Conservation (phyloP, 768 basidiomycete genomes). For the Suillus clintonianus region DNA sequence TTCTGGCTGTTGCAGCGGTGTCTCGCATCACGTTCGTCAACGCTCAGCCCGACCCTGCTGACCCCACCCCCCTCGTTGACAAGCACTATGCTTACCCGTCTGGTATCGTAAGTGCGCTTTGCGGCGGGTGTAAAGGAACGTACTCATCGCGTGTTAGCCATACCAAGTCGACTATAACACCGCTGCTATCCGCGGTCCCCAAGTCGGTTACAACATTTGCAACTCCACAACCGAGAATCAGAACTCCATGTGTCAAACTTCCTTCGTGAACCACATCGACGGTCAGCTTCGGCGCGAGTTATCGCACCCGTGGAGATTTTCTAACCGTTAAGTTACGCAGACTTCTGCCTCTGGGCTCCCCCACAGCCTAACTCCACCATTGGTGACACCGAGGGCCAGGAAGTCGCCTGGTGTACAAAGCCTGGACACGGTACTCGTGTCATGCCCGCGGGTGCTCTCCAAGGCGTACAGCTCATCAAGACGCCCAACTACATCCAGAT, state of each 20-base stretch:
- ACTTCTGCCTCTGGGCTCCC: slow-evolving; percentile 73
- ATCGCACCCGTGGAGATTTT: slow-evolving; percentile 19
- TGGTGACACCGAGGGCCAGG: slow-evolving; percentile 66
- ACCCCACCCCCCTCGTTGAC: slow-evolving; percentile 45
- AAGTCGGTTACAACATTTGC: slow-evolving; percentile 67
- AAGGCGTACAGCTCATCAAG: slow-evolving; percentile 63
- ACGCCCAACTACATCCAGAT: slow-evolving; percentile 63
- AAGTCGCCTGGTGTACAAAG: slow-evolving; percentile 80
- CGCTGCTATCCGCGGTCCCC: slow-evolving; percentile 50
- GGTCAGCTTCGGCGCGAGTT: slow-evolving; percentile 29
- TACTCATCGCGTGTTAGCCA: slow-evolving; percentile 36
- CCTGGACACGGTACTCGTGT: slow-evolving; percentile 69
- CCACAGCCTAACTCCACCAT: slow-evolving; percentile 52
- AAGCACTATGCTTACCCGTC: slow-evolving; percentile 48
- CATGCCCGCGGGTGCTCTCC: slow-evolving; percentile 66
- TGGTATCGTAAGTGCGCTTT: slow-evolving; percentile 38
- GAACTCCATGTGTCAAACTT: slow-evolving; percentile 69
- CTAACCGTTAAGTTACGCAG: slow-evolving; percentile 38
- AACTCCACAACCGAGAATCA: slow-evolving; percentile 67
- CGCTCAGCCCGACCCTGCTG: slow-evolving; percentile 39
- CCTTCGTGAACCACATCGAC: slow-evolving; percentile 58
- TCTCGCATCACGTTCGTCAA: slow-evolving; percentile 33
- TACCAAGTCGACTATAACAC: slow-evolving; percentile 47
- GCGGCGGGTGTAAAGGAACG: no score
- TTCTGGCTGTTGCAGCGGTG: slow-evolving; percentile 37